These are phyloP conservation scores for Butyriboletus loyo DNA, from an alignment of 768 basidiomycete species.

Conservation along the genomic window DNA sequence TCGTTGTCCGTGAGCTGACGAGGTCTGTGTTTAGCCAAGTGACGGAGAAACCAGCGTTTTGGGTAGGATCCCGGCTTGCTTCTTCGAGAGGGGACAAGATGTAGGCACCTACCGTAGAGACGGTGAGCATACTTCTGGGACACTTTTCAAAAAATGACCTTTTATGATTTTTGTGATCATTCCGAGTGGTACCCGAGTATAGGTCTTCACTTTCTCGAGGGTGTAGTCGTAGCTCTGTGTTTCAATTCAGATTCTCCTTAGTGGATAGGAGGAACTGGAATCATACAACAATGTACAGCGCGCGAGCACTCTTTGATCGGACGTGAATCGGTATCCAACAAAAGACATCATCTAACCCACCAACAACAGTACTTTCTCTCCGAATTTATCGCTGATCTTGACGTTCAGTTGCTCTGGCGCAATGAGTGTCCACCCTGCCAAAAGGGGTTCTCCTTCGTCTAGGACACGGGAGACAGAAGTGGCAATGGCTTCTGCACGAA, in stretches of 20 bases:
- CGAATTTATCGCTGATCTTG: slow-evolving; percentile 75
- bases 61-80: slow-evolving; percentile 78
- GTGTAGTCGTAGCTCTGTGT: slow-evolving; percentile 87
- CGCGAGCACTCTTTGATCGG: slow-evolving; percentile 36
- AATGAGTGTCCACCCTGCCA: slow-evolving; percentile 91
- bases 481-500: slow-evolving; percentile 90
- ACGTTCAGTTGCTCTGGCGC: slow-evolving; percentile 74
- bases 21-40: slow-evolving; percentile 74
- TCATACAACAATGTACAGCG: slow-evolving; percentile 77
- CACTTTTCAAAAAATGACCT: slow-evolving; percentile 43
- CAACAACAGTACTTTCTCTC: slow-evolving; percentile 90
- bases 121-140: not conserved
- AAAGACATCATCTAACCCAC: slow-evolving; percentile 44
- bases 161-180: slow-evolving; percentile 75
- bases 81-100: slow-evolving; percentile 93
- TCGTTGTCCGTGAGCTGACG: slow-evolving; percentile 67
- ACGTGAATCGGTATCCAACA: not conserved
- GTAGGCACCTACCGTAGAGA: slow-evolving; percentile 68
- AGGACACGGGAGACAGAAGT: slow-evolving; percentile 78
- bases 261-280: slow-evolving; percentile 1
- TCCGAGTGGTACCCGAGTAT: slow-evolving; percentile 83
- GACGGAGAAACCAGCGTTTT: slow-evolving; percentile 87
- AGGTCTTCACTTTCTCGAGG: slow-evolving; percentile 87
- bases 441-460: slow-evolving; percentile 68
- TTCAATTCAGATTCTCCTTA: slow-evolving; percentile 3